Conservation (phyloP, 306 rosid species). For the Citrullus mucosospermus region DNA sequence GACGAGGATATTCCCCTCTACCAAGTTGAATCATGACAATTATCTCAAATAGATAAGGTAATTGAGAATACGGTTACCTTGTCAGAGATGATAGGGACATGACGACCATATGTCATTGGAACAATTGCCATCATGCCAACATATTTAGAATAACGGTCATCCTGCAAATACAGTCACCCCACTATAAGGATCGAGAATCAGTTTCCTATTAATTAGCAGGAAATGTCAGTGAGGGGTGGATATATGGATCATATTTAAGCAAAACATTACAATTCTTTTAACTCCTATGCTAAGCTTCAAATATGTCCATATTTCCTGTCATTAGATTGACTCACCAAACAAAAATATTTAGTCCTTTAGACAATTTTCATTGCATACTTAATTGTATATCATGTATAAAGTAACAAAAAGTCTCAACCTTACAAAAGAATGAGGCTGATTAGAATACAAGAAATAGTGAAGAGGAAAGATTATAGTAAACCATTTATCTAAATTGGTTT, state of each 20-base stretch:
- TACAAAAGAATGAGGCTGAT: neutral
- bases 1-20: neutral
- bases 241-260: neutral
- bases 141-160: slow-evolving; percentile 77
- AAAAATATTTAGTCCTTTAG: neutral
- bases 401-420: neutral
- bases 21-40: neutral
- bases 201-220: neutral
- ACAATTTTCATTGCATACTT: neutral
- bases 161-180: slow-evolving; percentile 37
- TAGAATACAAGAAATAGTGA: neutral
- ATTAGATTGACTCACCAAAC: neutral
- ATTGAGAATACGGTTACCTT: slow-evolving; percentile 29
- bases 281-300: neutral
- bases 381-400: neutral
- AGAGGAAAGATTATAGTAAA: neutral
- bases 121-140: slow-evolving; percentile 87
- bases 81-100: slow-evolving; percentile 76
- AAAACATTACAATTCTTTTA: neutral
- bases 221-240: neutral
- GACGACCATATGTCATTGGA: slow-evolving; percentile 89
- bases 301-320: neutral
- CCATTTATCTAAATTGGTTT: neutral
- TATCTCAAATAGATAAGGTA: neutral
- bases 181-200: neutral